phyloP scores from a whole-genome alignment of 306 rosid genomes.

The Betula pendula region DNA sequence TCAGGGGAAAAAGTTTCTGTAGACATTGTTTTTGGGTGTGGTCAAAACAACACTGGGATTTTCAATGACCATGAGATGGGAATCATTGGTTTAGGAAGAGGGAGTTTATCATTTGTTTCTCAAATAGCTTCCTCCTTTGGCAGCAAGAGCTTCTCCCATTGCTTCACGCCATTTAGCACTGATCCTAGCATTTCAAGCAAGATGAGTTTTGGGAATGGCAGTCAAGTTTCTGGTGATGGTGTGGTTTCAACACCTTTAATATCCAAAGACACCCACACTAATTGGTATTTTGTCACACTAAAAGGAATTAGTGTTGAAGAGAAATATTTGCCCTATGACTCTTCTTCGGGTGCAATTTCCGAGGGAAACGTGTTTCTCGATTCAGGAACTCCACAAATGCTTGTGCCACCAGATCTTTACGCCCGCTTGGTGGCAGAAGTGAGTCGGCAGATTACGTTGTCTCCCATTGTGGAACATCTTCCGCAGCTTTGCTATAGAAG shows the following conservation, averaged over 20 bases:
- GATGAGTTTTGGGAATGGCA: slow-evolving; percentile 50
- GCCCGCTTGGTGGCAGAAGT: slow-evolving; percentile 44
- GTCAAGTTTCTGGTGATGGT: slow-evolving; percentile 54
- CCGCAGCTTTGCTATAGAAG: slow-evolving; percentile 51
- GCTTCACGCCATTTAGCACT: slow-evolving; percentile 56
- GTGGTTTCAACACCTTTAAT: slow-evolving; percentile 56
- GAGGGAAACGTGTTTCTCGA: slow-evolving; percentile 55
- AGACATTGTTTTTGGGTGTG: slow-evolving; percentile 56
- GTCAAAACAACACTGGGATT: slow-evolving; percentile 44
- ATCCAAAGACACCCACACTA: too few relatives aligned
- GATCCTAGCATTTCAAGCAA: slow-evolving; percentile 45
- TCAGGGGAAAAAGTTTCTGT: slow-evolving; percentile 25
- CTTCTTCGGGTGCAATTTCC: slow-evolving; percentile 24
- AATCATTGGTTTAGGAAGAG: slow-evolving; percentile 52
- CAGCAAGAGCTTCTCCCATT: slow-evolving; percentile 51
- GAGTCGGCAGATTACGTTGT: slow-evolving; percentile 31
- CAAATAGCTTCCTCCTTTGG: slow-evolving; percentile 46
- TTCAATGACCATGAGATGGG: slow-evolving; percentile 68
- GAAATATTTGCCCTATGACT: slow-evolving; percentile 38
- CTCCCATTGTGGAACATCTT: slow-evolving; percentile 46
- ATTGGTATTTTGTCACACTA: slow-evolving; percentile 51
- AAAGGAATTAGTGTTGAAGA: slow-evolving; percentile 56
- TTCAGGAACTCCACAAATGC: slow-evolving; percentile 58
- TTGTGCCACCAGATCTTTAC: slow-evolving; percentile 52
- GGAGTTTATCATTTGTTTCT: slow-evolving; percentile 55